Base-by-base conservation (phyloP, 768 basidiomycete species). In the Candolleomyces efflorescens region DNA sequence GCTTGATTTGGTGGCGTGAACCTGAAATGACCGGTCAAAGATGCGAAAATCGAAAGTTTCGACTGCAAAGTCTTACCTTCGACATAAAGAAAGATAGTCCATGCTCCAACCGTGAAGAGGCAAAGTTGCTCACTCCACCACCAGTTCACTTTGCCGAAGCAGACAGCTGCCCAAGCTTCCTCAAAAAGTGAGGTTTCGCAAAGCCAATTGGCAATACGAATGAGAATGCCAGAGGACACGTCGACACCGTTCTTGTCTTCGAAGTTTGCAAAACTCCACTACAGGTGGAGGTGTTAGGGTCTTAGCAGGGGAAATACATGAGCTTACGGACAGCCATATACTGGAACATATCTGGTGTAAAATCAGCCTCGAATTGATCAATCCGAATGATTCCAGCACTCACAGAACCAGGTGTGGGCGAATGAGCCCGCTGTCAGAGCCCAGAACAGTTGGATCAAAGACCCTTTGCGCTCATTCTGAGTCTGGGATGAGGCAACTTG, bases 71-170 rank as follows among this genome's bases (percentile, higher is more conserved):
- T 65, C 73, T 58, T 56, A 83, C 87, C 83, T 73, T 86, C 75
- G 5, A 69, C 69, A 13, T 70, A 69, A 1, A 87, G 63, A 58
- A 85, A 78, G 1, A 81, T 66, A 0, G 83, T 82, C 79, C 82
- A 83, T 15, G 77, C 71, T 1, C 83, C 82, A 5, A 76, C 79
- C 3, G 85, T 85, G 70, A 77, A 86, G 20, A 83, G 62, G 64
- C 83, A 86, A 13, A 86, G 67, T 64, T 86, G 83, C 66, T 85
- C 80, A 60, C 81, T 82, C 83, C 85, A 86, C 86, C 85, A 88
- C 85, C 85, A 88, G 49, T 80, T 82, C 45, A 76, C 58, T 0
- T 74, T 69, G 27, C 76, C 75, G 20, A 67, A 72, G 64, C 78
- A 82, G 6, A 77, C 77, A 37, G 68, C 60, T 12, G 67, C 66